Evolutionary conservation across 2,329 filamentous ascomycete species (phyloP).

Genomic region (Knoxdaviesia proteae): DNA sequence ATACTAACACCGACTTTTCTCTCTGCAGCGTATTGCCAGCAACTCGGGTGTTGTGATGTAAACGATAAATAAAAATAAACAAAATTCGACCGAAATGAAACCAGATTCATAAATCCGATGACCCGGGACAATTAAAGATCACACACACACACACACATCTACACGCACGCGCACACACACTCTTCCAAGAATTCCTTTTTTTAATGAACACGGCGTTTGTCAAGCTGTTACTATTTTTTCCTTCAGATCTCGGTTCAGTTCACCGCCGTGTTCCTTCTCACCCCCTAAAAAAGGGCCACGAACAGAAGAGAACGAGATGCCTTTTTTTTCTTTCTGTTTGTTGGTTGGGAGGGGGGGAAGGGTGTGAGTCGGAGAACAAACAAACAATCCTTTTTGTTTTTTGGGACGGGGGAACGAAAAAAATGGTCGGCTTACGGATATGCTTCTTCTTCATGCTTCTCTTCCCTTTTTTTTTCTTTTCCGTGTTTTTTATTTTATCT

Average conservation of each 20-base stretch:
- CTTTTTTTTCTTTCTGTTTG: not conserved
- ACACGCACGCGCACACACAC: not conserved
- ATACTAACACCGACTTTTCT: constrained; percentile 12
- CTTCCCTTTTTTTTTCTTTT: no score
- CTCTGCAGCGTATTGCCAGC: constrained; percentile 76
- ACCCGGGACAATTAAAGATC: not conserved
- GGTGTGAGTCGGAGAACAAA: not conserved
- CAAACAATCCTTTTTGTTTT: not conserved
- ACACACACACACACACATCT: not conserved
- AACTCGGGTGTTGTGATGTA: constrained; percentile 99
- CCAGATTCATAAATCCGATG: no score
- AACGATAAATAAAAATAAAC: constrained; percentile 18
- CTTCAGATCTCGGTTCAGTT: no score
- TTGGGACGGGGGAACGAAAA: not conserved
- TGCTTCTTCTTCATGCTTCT: no score
- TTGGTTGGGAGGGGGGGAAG: not conserved
- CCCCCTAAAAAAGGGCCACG: not conserved
- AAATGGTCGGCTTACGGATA: no score
- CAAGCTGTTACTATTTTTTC: no score
- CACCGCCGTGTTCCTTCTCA: no score
- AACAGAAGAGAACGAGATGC: not conserved
- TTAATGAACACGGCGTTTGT: no score
- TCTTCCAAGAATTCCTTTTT: not conserved
- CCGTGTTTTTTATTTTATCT: no score
- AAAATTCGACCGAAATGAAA: constrained; percentile 4